Evolutionary conservation across 306 rosid species (phyloP).

Genomic region (Fagus crenata): DNA sequence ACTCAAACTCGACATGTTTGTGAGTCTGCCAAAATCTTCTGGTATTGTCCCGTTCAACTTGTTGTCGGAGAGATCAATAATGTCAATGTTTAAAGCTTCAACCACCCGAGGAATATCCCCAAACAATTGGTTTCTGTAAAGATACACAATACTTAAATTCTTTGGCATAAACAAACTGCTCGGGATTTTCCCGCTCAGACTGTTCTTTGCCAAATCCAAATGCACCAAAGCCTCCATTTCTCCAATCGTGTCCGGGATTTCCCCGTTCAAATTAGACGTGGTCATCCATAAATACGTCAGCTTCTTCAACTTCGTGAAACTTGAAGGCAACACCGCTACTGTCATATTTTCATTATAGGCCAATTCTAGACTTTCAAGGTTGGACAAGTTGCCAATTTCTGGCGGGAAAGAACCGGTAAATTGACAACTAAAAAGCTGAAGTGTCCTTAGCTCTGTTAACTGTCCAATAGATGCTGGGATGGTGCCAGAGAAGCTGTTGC

Average conservation of each 20-base stretch:
- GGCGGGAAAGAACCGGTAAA: conserved; percentile 55
- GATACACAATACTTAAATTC: conserved; percentile 45
- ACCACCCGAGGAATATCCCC: conserved; percentile 58
- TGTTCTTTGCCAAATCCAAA: conserved; percentile 41
- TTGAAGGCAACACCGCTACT: conserved; percentile 38
- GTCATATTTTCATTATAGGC: conserved; percentile 9
- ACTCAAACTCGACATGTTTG: conserved; percentile 30
- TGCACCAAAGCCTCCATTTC: conserved; percentile 51
- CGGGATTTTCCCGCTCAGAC: conserved; percentile 54
- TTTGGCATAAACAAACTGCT: conserved; percentile 42
- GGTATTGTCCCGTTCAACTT: conserved; percentile 51
- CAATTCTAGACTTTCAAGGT: conserved; percentile 46
- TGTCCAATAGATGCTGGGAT: conserved; percentile 58
- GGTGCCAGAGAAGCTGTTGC: conserved; percentile 47
- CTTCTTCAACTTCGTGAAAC: conserved; percentile 50
- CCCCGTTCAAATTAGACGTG: conserved; percentile 46
- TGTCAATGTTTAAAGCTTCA: conserved; percentile 40
- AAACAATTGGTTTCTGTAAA: conserved; percentile 42
- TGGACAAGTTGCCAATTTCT: conserved; percentile 59
- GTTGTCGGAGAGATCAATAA: conserved; percentile 50
- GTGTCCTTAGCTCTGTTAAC: conserved; percentile 37
- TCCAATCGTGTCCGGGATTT: conserved; percentile 56
- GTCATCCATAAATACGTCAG: conserved; percentile 42
- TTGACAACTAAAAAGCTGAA: conserved; percentile 27
- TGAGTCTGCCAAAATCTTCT: conserved; percentile 56